Evolutionary conservation across 352 stramenopile genomes (phyloP), one percentile per base, ranked within the genome.

Genomic region (Aphanomyces cochlioides): DNA sequence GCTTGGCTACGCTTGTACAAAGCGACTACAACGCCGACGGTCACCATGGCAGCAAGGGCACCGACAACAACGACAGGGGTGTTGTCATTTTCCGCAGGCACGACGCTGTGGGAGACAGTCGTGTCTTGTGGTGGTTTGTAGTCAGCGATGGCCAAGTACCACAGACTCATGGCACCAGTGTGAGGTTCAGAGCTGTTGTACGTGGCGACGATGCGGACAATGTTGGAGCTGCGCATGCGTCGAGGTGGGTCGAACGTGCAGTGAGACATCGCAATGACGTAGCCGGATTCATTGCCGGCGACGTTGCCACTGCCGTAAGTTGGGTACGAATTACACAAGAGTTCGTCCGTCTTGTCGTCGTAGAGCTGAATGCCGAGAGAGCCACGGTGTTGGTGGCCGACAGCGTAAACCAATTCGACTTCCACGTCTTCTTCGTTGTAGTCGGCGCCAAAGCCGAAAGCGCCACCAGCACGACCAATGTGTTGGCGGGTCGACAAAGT

Each of bases 181-280:
- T 91, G 85, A 45, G 82, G 73, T 45, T 86, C 21, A 41, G 85
- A 91, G 77, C 89, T 91, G 81, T 93, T 91, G 77, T 90, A 93
- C 15, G 90, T 77, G 19, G 85, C 79, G 4, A 93, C 83, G 66
- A 93, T 72, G 58, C 85, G 83, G 71, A 91, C 78, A 54, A 91
- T 77, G 61, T 89, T 81, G 47, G 82, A 86, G 47, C 80, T 81
- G 67, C 78, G 80, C 78, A 90, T 84, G n/a, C 81, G 79, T 36
- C 83, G 75, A 36, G 85, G 85, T 19, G 83, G 83, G 54, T 93
- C 71, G 57, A 93, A 91, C 38, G 82, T 85, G 74, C 85, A 93
- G 36, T 82, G 87, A 67, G 73, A 87, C 79, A 93, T 93, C 3
- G 85, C 68, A 17, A 87, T 66, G 19, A 93, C 75, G 56, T 93